phyloP scores from a whole-genome alignment of 1,284 basidiomycete genomes.

The Malassezia globosa region DNA sequence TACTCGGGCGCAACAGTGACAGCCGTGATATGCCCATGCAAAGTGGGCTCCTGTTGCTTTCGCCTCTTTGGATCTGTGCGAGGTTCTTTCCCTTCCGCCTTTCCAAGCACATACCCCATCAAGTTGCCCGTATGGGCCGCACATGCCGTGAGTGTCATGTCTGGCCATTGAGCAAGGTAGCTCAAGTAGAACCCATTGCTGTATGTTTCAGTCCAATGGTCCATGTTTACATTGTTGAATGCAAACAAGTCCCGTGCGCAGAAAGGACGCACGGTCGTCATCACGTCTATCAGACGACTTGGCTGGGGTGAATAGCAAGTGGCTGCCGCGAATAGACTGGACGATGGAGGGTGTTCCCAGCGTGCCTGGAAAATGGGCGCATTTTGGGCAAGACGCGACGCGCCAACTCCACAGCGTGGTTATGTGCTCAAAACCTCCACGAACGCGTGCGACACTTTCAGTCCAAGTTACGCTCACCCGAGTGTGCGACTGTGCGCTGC shows the following conservation, averaged over 20 bases:
- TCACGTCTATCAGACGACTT: slow-evolving; percentile 49
- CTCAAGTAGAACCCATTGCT: slow-evolving; percentile 71
- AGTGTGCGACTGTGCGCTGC: background rate
- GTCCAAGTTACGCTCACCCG: background rate
- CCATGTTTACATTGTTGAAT: slow-evolving; percentile 85
- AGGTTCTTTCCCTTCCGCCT: slow-evolving; percentile 36
- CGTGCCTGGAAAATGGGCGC: background rate
- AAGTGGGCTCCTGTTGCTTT: slow-evolving; percentile 20
- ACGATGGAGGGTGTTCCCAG: background rate
- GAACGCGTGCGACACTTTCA: background rate
- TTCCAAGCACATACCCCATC: slow-evolving; percentile 38
- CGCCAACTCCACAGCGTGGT: too few relatives aligned
- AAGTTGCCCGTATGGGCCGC: slow-evolving; percentile 51
- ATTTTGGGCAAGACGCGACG: too few relatives aligned
- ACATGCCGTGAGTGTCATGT: slow-evolving; percentile 69
- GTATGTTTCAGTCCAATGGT: slow-evolving; percentile 89
- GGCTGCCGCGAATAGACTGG: background rate
- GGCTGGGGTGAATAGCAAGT: too few relatives aligned
- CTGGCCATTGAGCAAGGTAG: slow-evolving; percentile 79
- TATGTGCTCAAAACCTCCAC: too few relatives aligned
- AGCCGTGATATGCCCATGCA: slow-evolving; percentile 64
- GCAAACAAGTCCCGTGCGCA: slow-evolving; percentile 74
- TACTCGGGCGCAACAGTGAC: slow-evolving; percentile 83
- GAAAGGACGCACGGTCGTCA: slow-evolving; percentile 74
- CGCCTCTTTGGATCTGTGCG: background rate